phyloP scores from a whole-genome alignment of 169 alveolate genomes.

The Plasmodium fragile region DNA sequence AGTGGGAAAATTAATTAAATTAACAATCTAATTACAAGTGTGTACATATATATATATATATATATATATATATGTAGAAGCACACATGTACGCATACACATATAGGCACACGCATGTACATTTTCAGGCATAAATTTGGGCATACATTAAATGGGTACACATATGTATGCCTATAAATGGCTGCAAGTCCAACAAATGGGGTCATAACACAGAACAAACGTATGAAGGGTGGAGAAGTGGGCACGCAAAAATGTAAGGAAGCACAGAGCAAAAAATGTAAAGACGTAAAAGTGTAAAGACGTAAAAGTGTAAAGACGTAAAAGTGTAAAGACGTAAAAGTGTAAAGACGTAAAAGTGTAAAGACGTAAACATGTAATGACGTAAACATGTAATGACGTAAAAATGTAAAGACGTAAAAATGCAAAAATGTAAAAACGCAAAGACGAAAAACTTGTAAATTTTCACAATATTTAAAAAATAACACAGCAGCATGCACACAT shows the following conservation, averaged over 20 bases:
- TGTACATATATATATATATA: background rate
- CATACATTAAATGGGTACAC: background rate
- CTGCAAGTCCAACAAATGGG: background rate
- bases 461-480: slow-evolving; percentile 52
- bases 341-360: too few relatives aligned
- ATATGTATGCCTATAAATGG: slow-evolving; percentile 1
- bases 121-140: background rate
- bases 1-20: slow-evolving; percentile 23
- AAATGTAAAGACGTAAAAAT: background rate
- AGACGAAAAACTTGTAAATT: background rate
- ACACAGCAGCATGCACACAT: background rate
- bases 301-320: too few relatives aligned
- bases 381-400: too few relatives aligned
- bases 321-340: too few relatives aligned
- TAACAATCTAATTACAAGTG: slow-evolving; percentile 31
- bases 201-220: background rate
- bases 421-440: background rate
- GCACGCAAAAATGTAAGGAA: background rate
- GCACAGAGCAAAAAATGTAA: background rate
- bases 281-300: too few relatives aligned
- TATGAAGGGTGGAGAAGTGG: background rate
- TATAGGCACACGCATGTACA: background rate
- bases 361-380: too few relatives aligned
- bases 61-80: background rate
- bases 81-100: background rate